Conservation (phyloP, 345 rosid species). For the Cardiospermum halicacabum region DNA sequence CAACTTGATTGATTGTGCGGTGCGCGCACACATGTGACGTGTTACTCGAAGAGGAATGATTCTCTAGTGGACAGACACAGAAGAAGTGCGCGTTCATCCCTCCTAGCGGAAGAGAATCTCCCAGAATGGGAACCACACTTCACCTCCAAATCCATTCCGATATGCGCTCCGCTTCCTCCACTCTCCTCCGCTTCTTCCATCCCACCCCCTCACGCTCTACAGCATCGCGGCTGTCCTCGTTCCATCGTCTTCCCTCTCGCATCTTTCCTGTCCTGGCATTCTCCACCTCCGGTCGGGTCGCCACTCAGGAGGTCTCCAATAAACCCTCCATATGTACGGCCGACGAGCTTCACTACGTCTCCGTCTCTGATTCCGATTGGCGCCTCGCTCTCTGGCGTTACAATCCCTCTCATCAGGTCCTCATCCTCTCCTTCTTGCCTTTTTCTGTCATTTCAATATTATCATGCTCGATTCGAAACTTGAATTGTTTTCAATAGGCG, state of each 20-base stretch:
- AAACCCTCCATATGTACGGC: conserved; percentile 81
- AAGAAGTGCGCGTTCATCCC: neutral
- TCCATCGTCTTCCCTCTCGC: conserved; percentile 2
- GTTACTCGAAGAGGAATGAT: too few species aligned
- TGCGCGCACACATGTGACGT: too few species aligned
- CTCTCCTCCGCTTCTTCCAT: conserved; percentile 19
- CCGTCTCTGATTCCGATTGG: conserved; percentile 72
- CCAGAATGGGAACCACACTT: neutral
- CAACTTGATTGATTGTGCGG: too few species aligned
- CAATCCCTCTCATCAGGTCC: conserved; percentile 44
- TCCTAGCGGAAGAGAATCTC: neutral
- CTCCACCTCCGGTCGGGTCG: conserved; percentile 22
- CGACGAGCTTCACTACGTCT: conserved; percentile 84
- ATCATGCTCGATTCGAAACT: neutral
- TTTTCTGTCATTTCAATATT: neutral
- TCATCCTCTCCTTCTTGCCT: neutral
- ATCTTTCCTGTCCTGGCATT: conserved; percentile 25
- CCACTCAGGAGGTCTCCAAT: conserved; percentile 23
- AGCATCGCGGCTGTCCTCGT: neutral
- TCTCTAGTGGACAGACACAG: too few species aligned
- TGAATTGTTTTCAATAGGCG: conserved; percentile 39
- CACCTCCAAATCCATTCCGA: conserved; percentile 25
- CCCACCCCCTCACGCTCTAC: conserved; percentile 16
- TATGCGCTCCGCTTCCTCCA: conserved; percentile 28
- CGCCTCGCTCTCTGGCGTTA: conserved; percentile 92